A percentile compares a stretch with the other conserved stretches of the same genome.
phyloP scores from a whole-genome alignment of 1,139 yeast genomes.

The Yamadazyma pseudoaaseri region DNA sequence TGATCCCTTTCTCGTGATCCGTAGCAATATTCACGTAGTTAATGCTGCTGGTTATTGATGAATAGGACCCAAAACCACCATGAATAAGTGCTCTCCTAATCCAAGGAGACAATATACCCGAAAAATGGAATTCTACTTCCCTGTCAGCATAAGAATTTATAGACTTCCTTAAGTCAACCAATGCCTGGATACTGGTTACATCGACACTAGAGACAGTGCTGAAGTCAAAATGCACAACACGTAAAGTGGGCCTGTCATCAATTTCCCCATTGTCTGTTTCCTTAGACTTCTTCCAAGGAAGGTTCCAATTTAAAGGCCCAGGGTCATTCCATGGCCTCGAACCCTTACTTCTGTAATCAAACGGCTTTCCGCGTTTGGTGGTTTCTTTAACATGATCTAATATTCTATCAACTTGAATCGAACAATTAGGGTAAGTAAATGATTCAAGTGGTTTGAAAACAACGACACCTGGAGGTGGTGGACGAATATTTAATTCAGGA shows the following conservation, averaged over 20 bases:
- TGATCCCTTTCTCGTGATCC: constrained; percentile 36
- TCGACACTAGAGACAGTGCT: constrained; percentile 74
- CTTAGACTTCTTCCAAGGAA: constrained; percentile 28
- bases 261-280: constrained; percentile 10
- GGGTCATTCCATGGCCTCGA: constrained; percentile 93
- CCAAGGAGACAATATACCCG: constrained; percentile 87
- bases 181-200: constrained; percentile 74
- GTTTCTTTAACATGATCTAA: constrained; percentile 62
- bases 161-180: constrained; percentile 74
- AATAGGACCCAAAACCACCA: constrained; percentile 75
- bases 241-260: constrained; percentile 64
- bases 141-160: constrained; percentile 74
- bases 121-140: constrained; percentile 86
- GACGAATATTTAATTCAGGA: constrained; percentile 52
- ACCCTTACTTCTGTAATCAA: constrained; percentile 47
- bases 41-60: constrained; percentile 38
- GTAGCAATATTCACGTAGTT: constrained; percentile 44
- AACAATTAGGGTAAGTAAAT: constrained; percentile 78
- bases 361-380: constrained; percentile 62
- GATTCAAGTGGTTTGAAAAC: constrained; percentile 84
- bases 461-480: constrained; percentile 90
- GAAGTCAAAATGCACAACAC: constrained; percentile 77
- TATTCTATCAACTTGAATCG: constrained; percentile 68
- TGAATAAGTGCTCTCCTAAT: constrained; percentile 71
- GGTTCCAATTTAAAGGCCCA: constrained; percentile 54